phyloP scores from a whole-genome alignment of 306 rosid species.

The Corylus americana region DNA sequence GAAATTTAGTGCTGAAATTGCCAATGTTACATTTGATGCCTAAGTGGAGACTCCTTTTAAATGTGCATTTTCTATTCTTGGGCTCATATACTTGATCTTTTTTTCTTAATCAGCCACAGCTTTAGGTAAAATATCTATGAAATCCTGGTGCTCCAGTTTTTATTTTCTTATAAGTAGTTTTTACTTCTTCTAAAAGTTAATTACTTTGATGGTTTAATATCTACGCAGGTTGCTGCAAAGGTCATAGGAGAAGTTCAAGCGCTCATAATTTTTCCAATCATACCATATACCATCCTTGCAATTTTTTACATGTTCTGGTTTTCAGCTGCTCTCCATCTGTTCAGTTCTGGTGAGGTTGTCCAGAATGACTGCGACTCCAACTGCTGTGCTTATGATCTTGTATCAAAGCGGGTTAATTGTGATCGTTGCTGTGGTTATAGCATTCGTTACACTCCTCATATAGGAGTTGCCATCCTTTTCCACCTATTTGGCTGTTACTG shows the following conservation, averaged over 20 bases:
- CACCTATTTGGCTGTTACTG: slow-evolving; percentile 95
- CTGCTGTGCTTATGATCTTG: slow-evolving; percentile 80
- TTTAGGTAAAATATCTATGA: not conserved
- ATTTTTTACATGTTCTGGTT: slow-evolving; percentile 90
- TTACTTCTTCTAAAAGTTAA: not conserved
- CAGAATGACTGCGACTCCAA: slow-evolving; percentile 76
- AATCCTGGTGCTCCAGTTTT: not conserved
- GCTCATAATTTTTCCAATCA: slow-evolving; percentile 73
- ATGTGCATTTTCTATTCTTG: slow-evolving; percentile 6
- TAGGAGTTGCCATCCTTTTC: slow-evolving; percentile 82
- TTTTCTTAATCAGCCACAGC: not conserved
- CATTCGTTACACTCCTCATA: slow-evolving; percentile 75
- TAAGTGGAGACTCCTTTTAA: not conserved
- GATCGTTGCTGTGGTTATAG: slow-evolving; percentile 85
- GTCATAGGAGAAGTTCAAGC: slow-evolving; percentile 94
- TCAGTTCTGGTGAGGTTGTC: slow-evolving; percentile 85
- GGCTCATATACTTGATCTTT: not conserved
- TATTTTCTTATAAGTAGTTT: not conserved
- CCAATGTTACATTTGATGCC: slow-evolving; percentile 9
- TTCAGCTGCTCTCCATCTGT: slow-evolving; percentile 80
- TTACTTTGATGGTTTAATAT: slow-evolving; percentile 17
- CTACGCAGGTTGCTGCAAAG: slow-evolving; percentile 84
- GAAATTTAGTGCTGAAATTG: slow-evolving; percentile 9
- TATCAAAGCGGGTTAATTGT: slow-evolving; percentile 64
- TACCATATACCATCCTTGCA: slow-evolving; percentile 82